Conservation (phyloP, 2,329 filamentous ascomycete species). For the Aspergillus pseudotamarii region DNA sequence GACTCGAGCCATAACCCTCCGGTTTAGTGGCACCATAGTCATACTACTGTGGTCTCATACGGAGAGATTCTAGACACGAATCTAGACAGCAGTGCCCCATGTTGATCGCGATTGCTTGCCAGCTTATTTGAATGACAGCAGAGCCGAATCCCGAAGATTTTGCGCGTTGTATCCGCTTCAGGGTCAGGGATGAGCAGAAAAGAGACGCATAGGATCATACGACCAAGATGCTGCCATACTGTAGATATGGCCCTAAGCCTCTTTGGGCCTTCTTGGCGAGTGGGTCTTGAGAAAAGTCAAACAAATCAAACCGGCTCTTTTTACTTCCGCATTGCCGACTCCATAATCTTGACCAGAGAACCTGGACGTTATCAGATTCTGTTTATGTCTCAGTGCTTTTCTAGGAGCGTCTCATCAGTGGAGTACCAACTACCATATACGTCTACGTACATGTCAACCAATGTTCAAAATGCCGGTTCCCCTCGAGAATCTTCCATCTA, state of each 20-base stretch:
- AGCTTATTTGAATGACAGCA: not conserved
- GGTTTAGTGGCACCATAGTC: not conserved
- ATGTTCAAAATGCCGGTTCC: not conserved
- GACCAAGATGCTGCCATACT: not conserved
- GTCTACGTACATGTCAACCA: not conserved
- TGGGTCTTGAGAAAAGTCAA: not conserved
- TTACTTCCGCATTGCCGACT: not conserved
- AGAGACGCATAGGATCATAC: not conserved
- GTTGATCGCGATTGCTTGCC: not conserved
- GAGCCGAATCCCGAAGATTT: not conserved
- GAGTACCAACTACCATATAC: not conserved
- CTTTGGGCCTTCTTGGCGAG: not conserved
- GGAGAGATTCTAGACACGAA: not conserved
- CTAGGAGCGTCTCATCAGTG: not conserved
- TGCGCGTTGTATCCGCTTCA: not conserved
- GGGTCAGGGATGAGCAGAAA: not conserved
- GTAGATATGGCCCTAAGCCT: not conserved
- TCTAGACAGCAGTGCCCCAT: not conserved
- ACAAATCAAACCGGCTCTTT: conserved; percentile 1
- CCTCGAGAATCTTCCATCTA: not conserved
- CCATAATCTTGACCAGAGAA: not conserved
- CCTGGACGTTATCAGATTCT: not conserved
- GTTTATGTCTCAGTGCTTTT: not conserved
- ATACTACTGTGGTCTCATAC: not conserved
- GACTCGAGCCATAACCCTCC: not conserved